Evolutionary conservation across 2,329 filamentous ascomycete genomes (phyloP).

Genomic region (Curvularia sp.): DNA sequence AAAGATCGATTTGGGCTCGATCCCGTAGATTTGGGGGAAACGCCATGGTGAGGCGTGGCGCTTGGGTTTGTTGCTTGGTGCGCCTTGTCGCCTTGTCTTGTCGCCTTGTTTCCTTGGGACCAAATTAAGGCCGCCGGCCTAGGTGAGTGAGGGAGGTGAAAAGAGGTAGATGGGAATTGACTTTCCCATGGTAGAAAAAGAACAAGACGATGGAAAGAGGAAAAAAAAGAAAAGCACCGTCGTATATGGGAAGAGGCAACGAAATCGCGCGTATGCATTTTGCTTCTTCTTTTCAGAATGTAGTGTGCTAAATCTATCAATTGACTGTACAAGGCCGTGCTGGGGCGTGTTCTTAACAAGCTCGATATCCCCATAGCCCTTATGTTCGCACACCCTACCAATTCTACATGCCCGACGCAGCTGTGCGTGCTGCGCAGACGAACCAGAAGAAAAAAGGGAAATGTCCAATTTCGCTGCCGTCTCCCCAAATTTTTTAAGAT

Average conservation of each 20-base stretch:
- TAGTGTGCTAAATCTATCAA: slow-evolving; percentile 1
- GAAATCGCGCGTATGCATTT: slow-evolving; percentile 30
- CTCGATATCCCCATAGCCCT: background rate
- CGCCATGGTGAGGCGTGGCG: background rate
- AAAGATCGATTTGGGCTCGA: background rate
- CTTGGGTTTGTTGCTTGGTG: background rate
- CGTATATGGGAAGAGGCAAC: slow-evolving; percentile 25
- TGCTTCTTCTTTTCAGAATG: background rate
- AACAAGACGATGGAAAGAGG: background rate
- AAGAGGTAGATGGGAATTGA: too few relatives aligned
- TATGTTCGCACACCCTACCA: background rate
- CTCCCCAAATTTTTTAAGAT: slow-evolving; percentile 21
- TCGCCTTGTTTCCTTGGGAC: background rate
- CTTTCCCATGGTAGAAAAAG: background rate
- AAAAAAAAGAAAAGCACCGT: background rate
- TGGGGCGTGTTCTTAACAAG: background rate
- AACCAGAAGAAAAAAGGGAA: background rate
- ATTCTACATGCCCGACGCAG: background rate
- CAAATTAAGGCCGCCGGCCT: too few relatives aligned
- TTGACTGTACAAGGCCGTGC: background rate
- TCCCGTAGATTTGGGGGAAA: background rate
- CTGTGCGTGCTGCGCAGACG: background rate
- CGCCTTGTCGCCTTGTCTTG: background rate
- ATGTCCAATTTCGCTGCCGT: slow-evolving; percentile 9
- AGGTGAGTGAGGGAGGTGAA: too few relatives aligned